phyloP scores from a whole-genome alignment of 164 flowering plant species.

The Berberis vulgaris region DNA sequence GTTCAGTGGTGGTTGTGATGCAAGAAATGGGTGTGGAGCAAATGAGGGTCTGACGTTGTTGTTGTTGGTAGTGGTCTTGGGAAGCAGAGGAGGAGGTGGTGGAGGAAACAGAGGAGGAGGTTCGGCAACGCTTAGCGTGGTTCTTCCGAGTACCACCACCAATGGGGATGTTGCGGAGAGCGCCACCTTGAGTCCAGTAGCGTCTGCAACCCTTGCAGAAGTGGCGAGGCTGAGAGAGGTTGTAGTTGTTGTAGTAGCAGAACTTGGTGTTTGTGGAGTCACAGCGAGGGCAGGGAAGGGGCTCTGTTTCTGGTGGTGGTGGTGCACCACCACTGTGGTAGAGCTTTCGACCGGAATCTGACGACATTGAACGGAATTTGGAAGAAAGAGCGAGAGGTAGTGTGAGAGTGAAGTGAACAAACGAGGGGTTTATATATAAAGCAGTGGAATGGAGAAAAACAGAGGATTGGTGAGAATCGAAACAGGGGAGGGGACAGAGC shows the following conservation, averaged over 20 bases:
- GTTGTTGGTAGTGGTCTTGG: too few species aligned
- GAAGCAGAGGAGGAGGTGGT: conserved; percentile 9
- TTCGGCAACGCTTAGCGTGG: conserved; percentile 46
- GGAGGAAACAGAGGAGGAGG: conserved; percentile 2
- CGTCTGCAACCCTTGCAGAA: conserved; percentile 72
- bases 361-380: conserved; percentile 15
- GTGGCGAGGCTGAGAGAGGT: conserved; percentile 73
- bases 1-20: not conserved
- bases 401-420: too few species aligned
- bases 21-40: conserved; percentile 2
- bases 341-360: not conserved
- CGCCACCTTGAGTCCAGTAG: conserved; percentile 79
- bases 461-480: too few species aligned
- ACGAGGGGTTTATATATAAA: too few species aligned
- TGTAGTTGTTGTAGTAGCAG: conserved; percentile 87
- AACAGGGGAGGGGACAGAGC: too few species aligned
- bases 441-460: too few species aligned
- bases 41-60: not conserved
- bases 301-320: conserved; percentile 43
- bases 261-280: conserved; percentile 67
- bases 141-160: conserved; percentile 61
- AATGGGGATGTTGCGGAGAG: conserved; percentile 62
- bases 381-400: too few species aligned
- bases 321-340: conserved; percentile 14
- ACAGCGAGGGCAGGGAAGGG: conserved; percentile 64